Evolutionary conservation across 2,329 filamentous ascomycete genomes (phyloP), one percentile per base, ranked within the genome.

Genomic region (Ceratocystis colombiana): DNA sequence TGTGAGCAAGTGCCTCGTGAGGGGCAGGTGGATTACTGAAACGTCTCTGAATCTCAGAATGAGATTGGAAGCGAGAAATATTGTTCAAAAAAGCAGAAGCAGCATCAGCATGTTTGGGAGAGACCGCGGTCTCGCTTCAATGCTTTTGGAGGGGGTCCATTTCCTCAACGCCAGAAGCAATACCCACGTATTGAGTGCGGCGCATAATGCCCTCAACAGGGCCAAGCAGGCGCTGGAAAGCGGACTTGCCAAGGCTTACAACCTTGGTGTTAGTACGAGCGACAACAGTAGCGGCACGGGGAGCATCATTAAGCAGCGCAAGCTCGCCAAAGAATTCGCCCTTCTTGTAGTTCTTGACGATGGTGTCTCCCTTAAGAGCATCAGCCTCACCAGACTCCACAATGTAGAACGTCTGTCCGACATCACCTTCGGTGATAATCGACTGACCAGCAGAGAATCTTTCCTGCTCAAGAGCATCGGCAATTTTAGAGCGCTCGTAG

Each of bases 311-410:
- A 71, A 97, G 81, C 73, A 99, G 77, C 5, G 94, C 94, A 68
- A 99, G 80, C 77, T 99, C 94, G 69, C 94, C 94, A 77, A 99
- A 99, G 79, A 94, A 99, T 73, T 96, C 94, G 37, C 94, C 94
- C 76, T 96, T 94, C 70, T 80, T 82, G 76, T 97, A 97, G 65
- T 84, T 80, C 73, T 90, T 90, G 69, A 97, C 87, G 25, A 85
- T 80, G 20, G 81, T 78, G 48, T 87, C 89, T n/a, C 84, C 80
- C 77, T 93, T 96, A 80, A 85, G 90, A 1, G 90, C 93, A 71
- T 91, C 88, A 7, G 92, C 93, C 73, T 93, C 87, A 50, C 94
- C 94, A 37, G 82, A 84, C 76, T 96, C 94, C 61, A 97, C 80
- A 57, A 97, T 84, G 77, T 89, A 99, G 77, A 99, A 97, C 1